Conservation (phyloP, 495 filamentous ascomycete species). For the Penicillium steckii region DNA sequence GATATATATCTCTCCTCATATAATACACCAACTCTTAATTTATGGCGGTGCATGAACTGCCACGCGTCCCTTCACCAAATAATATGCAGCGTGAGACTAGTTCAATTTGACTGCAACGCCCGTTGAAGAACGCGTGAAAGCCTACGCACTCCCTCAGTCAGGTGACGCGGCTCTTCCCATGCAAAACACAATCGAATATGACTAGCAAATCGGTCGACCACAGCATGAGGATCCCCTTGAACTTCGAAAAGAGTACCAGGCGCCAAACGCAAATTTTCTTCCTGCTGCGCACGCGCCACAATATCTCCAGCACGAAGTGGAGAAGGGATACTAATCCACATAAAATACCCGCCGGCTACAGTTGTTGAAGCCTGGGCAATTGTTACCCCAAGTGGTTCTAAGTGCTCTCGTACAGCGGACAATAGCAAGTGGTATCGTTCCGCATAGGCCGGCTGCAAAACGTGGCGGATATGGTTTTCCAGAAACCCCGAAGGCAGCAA, state of each 20-base stretch:
- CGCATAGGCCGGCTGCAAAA: conserved; percentile 53
- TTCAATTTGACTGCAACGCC: background rate
- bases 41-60: background rate
- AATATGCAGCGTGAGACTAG: background rate
- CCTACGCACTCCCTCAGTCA: conserved; percentile 68
- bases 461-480: conserved; percentile 47
- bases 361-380: conserved; percentile 34
- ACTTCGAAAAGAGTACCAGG: conserved; percentile 69
- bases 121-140: conserved; percentile 43
- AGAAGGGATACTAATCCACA: conserved; percentile 68
- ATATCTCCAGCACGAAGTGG: conserved; percentile 53
- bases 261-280: conserved; percentile 63
- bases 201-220: conserved; percentile 47
- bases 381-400: conserved; percentile 59
- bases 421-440: conserved; percentile 54
- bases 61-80: no score
- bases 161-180: conserved; percentile 66
- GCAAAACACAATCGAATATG: conserved; percentile 69
- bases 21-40: no score
- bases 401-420: conserved; percentile 50
- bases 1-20: no score
- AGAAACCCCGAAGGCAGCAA: conserved; percentile 53
- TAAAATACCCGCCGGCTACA: conserved; percentile 70
- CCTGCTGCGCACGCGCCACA: conserved; percentile 47
- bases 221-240: conserved; percentile 45